These are phyloP conservation scores for Closterium sp. DNA, from an alignment of 139 green algal species.

Conservation along the genomic window DNA sequence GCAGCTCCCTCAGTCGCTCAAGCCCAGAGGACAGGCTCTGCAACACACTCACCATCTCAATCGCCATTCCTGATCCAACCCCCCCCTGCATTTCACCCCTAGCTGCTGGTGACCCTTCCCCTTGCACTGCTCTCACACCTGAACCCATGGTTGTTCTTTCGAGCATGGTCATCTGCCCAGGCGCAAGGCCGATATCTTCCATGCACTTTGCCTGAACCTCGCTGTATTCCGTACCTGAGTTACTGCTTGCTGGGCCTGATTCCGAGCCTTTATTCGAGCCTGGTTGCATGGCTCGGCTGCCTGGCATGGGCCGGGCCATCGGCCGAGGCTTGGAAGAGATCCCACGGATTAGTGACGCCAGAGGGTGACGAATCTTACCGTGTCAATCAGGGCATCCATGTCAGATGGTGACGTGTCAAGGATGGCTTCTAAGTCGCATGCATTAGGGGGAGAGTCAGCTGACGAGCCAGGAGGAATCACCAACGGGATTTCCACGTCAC, in stretches of 20 bases:
- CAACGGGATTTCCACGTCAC: neutral
- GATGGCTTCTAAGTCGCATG: neutral
- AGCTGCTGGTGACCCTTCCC: neutral
- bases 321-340: neutral
- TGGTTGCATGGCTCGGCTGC: neutral
- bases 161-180: neutral
- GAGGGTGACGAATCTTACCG: neutral
- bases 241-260: neutral
- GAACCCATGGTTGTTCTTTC: neutral
- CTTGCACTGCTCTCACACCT: neutral
- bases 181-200: neutral
- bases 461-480: neutral
- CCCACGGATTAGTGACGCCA: neutral
- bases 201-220: neutral
- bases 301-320: neutral
- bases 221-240: neutral
- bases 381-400: neutral
- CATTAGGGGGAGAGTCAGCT: neutral
- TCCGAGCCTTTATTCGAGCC: neutral
- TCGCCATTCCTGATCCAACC: too few species aligned
- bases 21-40: neutral
- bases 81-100: too few species aligned
- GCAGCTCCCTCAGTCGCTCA: neutral
- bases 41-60: neutral
- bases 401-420: neutral